These are phyloP conservation scores for Dothistroma pini DNA, from an alignment of 2,329 filamentous ascomycete genomes.

Conservation along the genomic window DNA sequence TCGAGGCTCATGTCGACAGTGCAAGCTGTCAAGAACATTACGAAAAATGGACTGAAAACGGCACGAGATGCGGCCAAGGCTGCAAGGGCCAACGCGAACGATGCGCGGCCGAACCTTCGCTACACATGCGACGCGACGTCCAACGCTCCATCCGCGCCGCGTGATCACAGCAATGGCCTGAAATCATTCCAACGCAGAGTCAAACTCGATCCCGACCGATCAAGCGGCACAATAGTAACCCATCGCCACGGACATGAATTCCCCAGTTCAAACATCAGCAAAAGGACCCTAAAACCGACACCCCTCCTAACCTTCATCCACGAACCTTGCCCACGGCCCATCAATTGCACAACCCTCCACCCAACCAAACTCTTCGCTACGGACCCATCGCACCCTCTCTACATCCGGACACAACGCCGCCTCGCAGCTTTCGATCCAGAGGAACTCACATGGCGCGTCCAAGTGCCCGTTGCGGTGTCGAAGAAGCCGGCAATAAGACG, in stretches of 20 bases:
- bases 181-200: not conserved
- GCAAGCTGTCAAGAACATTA: not conserved
- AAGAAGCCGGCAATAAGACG: slow-evolving; percentile 48
- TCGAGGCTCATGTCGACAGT: slow-evolving; percentile 4
- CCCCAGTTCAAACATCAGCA: no score
- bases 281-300: no score
- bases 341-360: slow-evolving; percentile 29
- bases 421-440: slow-evolving; percentile 28
- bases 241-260: no score
- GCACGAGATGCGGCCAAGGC: not conserved
- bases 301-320: slow-evolving; percentile 21
- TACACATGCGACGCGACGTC: not conserved
- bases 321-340: slow-evolving; percentile 22
- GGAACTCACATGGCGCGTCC: slow-evolving; percentile 48
- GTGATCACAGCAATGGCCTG: not conserved
- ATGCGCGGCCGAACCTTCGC: not conserved
- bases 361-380: slow-evolving; percentile 21
- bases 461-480: slow-evolving; percentile 30
- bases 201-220: no score
- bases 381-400: slow-evolving; percentile 30
- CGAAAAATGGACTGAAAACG: not conserved
- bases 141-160: not conserved
- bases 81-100: not conserved
- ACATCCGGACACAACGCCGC: slow-evolving; percentile 33
- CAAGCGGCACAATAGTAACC: slow-evolving; percentile 1